Evolutionary conservation across 768 basidiomycete genomes (phyloP), one percentile per base, ranked within the genome.

Genomic region (Dioszegia hungarica): DNA sequence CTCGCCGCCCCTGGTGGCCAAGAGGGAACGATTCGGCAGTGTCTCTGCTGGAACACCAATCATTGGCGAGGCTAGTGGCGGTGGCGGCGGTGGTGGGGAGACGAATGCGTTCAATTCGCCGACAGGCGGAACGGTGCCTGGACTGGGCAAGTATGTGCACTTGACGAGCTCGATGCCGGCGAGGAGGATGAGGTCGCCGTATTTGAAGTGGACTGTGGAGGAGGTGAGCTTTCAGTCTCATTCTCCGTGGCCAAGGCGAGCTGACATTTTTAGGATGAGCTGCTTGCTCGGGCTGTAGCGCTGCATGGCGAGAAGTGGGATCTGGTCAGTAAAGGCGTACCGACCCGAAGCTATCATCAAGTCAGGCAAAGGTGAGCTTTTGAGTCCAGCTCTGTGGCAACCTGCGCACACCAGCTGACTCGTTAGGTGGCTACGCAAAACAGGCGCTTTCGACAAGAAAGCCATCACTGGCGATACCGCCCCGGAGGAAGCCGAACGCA

Each of bases 271-370:
- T 47, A 72, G 70, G 72, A 73, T 34, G 72, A 73, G 36, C 57
- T 73, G 8, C 62, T 73, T 2, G 66, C 72, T 44, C 33, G 72
- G 45, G 72, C 68, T 3, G 72, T 73, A 5, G 72, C 72, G 27
- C 56, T 68, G 22, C 67, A 73, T 52, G 72, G 72, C 1, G 68
- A 73, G 49, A 73, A 73, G 45, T 73, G 72, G 72, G 72, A 73
- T 62, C 40, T 73, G 51, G 72, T 73, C 36, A 57, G 53, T 28
- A 73, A 73, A 54, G 72, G 68, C 27, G 72, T 73, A 2, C 72
- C 72, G 0, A 73, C 72, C 0, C 29, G 72, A 33, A 62, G 60
- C 8, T 73, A 73, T 39, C 72, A 73, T 46, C 72, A 73, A 60
- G 68, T 70, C 45, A 54, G 72, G 49, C 72, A 73, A 45, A 50